Evolutionary conservation across 305 asterid genomes (phyloP).

Genomic region (Fraxinus ornus): DNA sequence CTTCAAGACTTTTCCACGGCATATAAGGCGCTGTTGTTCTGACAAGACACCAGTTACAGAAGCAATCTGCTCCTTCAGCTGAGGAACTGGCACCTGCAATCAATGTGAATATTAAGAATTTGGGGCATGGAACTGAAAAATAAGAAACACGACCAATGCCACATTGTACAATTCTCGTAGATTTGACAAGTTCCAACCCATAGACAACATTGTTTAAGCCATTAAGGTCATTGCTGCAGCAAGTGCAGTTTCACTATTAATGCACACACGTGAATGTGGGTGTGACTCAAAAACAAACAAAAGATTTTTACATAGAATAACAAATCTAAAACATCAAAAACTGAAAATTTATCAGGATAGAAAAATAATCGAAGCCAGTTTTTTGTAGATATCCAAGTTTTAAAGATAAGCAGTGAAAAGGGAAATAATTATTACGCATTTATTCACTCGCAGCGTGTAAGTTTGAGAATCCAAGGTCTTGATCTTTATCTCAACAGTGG

Average conservation of each 20-base stretch:
- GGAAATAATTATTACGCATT: conserved; percentile 54
- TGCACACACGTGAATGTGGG: conserved; percentile 28
- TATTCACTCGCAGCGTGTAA: conserved; percentile 77
- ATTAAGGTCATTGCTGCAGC: background rate
- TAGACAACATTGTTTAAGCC: background rate
- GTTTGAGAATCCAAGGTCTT: conserved; percentile 91
- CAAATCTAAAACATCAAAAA: conserved; percentile 5
- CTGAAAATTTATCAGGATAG: background rate
- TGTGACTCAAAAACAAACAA: background rate
- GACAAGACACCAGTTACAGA: conserved; percentile 84
- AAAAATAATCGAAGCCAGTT: conserved; percentile 14
- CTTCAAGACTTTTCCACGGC: conserved; percentile 95
- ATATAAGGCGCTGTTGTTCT: conserved; percentile 96
- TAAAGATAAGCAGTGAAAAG: conserved; percentile 17
- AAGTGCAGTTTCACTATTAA: conserved; percentile 9
- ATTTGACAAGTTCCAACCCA: conserved; percentile 17
- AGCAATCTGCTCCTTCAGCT: conserved; percentile 85
- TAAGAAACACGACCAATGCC: background rate
- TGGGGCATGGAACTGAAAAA: background rate
- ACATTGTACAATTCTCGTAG: background rate
- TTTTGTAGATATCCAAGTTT: conserved; percentile 2
- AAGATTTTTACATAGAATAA: background rate
- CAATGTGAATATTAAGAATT: conserved; percentile 22
- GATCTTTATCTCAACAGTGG: conserved; percentile 93
- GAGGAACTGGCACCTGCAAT: conserved; percentile 90